Evolutionary conservation across 1,284 basidiomycete genomes (phyloP), one percentile per base, ranked within the genome.

Genomic region (Pascua guehoae): DNA sequence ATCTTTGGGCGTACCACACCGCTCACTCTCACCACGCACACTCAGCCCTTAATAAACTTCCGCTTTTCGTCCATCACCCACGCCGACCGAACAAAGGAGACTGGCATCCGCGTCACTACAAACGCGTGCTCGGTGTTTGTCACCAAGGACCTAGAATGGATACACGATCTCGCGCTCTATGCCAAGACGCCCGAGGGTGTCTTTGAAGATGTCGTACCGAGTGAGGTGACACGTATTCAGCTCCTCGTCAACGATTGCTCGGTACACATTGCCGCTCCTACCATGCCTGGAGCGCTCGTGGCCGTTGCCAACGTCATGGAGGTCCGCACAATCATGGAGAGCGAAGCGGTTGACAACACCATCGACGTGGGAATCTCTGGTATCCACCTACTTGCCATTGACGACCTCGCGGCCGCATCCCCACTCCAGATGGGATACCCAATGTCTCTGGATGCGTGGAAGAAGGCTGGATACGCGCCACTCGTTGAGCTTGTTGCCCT

Each of bases 191-290:
- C 95, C 12, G 88, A 89, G 48, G 93, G 89, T 85, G 88, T 89
- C 0, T 98, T 98, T 70, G 93, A 96, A 71, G 84, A 91, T 47
- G 91, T 97, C 12, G 85, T 92, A 17, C 95, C 95, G 0, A 93
- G 85, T 60, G 94, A 98, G 71, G 79, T 89, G 38, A 96, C 92
- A 1, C 79, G 81, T 7, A 78, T 98, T 36, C 78, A 80, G 8
- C 58, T 93, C 16, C 82, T 81, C 53, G 64, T 91, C n/a, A 63
- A 79, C n/a, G 86, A 92, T 64, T 83, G 84, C 8, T 88, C 89
- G 0, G 66, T 88, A 18, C 84, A 85, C 49, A 61, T 84, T 2
- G 78, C 84, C n/a, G 83, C 86, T 0, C 82, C 83, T 4, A 81
- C 71, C 0, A 77, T 86, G 65, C 79, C 82, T 1, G 89, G 90